Conservation (phyloP, 228 moss, liverwort and hornwort species). For the Sphagnum magellanicum region DNA sequence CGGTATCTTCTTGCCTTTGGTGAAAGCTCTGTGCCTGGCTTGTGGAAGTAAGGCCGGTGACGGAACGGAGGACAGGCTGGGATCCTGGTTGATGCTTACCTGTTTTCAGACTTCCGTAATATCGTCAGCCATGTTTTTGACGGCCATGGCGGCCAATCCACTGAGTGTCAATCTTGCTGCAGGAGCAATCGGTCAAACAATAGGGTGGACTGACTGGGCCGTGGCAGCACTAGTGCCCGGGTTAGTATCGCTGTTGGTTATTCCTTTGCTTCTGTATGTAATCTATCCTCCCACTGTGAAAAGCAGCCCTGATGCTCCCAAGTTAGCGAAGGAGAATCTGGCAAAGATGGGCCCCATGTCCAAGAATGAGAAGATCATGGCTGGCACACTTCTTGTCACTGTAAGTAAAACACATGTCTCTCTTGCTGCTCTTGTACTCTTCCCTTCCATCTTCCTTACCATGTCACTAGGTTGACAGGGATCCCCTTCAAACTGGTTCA, state of each 20-base stretch:
- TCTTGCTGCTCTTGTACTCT: not conserved
- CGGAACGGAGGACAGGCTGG: slow-evolving; percentile 45
- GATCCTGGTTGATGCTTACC: slow-evolving; percentile 57
- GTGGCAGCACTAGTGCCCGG: slow-evolving; percentile 89
- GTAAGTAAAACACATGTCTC: slow-evolving; percentile 18
- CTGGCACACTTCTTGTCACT: slow-evolving; percentile 73
- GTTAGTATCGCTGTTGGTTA: slow-evolving; percentile 68
- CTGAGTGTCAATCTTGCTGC: slow-evolving; percentile 83
- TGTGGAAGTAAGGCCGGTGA: slow-evolving; percentile 42
- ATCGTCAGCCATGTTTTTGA: slow-evolving; percentile 58
- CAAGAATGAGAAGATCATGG: slow-evolving; percentile 86
- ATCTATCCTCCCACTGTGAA: slow-evolving; percentile 83
- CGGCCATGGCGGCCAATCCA: slow-evolving; percentile 79
- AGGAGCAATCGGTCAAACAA: slow-evolving; percentile 85
- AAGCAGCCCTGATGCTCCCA: slow-evolving; percentile 97
- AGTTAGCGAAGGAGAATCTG: slow-evolving; percentile 76
- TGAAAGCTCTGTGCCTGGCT: slow-evolving; percentile 79
- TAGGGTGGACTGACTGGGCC: slow-evolving; percentile 94
- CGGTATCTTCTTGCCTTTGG: slow-evolving; percentile 85
- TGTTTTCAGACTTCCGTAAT: slow-evolving; percentile 63
- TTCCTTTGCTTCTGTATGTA: slow-evolving; percentile 72
- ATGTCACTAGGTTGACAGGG: not conserved
- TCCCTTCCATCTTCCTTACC: not conserved
- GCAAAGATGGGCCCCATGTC: slow-evolving; percentile 92
- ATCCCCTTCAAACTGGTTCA: not conserved